These are phyloP conservation scores for Podospora australis DNA, from an alignment of 495 filamentous ascomycete genomes.

Conservation along the genomic window DNA sequence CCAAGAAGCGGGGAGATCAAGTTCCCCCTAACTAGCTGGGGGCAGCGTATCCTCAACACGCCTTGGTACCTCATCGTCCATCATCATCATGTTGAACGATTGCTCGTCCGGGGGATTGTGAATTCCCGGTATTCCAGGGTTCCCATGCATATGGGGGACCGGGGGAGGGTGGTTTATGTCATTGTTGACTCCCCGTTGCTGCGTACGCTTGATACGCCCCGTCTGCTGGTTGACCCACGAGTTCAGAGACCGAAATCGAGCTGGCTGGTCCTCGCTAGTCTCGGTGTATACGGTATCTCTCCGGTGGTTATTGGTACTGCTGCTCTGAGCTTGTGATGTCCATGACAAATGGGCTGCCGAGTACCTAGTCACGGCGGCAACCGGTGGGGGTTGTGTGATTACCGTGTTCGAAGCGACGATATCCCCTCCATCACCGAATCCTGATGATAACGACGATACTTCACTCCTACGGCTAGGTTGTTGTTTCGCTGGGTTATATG, in stretches of 20 bases:
- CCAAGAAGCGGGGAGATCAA: neutral
- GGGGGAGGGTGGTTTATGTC: slow-evolving; percentile 19
- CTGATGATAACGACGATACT: slow-evolving; percentile 48
- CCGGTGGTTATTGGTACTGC: neutral
- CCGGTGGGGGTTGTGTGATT: slow-evolving; percentile 10
- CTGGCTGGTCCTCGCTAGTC: slow-evolving; percentile 41
- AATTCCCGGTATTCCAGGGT: slow-evolving; percentile 25
- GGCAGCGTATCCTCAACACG: slow-evolving; percentile 14
- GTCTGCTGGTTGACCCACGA: slow-evolving; percentile 59
- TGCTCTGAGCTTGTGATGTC: slow-evolving; percentile 20
- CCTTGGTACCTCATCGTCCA: slow-evolving; percentile 27
- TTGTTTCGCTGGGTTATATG: slow-evolving; percentile 27
- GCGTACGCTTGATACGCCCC: slow-evolving; percentile 31
- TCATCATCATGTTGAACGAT: slow-evolving; percentile 29
- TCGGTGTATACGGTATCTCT: slow-evolving; percentile 43
- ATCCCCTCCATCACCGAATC: slow-evolving; percentile 48
- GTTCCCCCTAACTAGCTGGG: no score
- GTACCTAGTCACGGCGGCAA: slow-evolving; percentile 5
- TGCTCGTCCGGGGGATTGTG: slow-evolving; percentile 30
- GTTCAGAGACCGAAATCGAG: slow-evolving; percentile 50
- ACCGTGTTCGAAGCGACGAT: slow-evolving; percentile 21
- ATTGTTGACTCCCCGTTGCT: slow-evolving; percentile 19
- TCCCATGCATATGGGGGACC: slow-evolving; percentile 18
- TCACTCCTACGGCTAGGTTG: slow-evolving; percentile 31
- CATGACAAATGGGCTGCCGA: slow-evolving; percentile 33